phyloP scores from a whole-genome alignment of 2,329 filamentous ascomycete genomes.

The Stachybotrys chartarum region DNA sequence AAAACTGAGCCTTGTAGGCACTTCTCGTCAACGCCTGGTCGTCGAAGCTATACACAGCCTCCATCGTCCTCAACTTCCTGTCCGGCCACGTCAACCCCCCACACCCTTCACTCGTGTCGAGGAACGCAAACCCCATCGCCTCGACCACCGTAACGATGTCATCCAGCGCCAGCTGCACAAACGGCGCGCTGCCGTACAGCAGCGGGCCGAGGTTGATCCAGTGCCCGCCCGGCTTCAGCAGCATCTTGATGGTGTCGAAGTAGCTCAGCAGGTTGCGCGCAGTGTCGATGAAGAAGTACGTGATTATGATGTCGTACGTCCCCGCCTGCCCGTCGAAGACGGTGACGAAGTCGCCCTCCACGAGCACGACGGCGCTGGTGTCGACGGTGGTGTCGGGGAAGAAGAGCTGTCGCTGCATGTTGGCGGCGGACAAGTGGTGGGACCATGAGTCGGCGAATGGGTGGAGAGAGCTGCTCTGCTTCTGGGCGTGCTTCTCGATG shows the following conservation, averaged over 20 bases:
- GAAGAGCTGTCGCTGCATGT: slow-evolving; percentile 36
- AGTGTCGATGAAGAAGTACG: slow-evolving; percentile 56
- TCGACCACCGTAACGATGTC: slow-evolving; percentile 42
- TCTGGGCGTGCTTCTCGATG: slow-evolving; percentile 24
- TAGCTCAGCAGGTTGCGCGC: slow-evolving; percentile 48
- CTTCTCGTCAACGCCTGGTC: slow-evolving; percentile 41
- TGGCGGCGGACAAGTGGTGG: slow-evolving; percentile 40
- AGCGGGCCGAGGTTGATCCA: slow-evolving; percentile 53
- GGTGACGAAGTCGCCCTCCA: slow-evolving; percentile 51
- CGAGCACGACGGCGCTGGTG: slow-evolving; percentile 31
- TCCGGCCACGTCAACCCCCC: slow-evolving; percentile 35
- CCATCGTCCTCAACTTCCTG: slow-evolving; percentile 33
- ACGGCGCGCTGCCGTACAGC: slow-evolving; percentile 46
- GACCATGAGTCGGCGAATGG: slow-evolving; percentile 52
- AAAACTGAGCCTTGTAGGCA: slow-evolving; percentile 47
- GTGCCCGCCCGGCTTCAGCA: slow-evolving; percentile 38
- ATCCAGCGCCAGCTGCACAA: slow-evolving; percentile 46
- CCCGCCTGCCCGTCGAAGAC: slow-evolving; percentile 19
- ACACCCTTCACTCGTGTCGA: slow-evolving; percentile 31
- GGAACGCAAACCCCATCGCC: slow-evolving; percentile 43
- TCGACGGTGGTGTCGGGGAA: slow-evolving; percentile 36
- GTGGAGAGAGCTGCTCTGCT: slow-evolving; percentile 26
- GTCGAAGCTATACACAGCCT: slow-evolving; percentile 47
- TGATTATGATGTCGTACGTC: slow-evolving; percentile 42
- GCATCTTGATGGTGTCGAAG: slow-evolving; percentile 42